Evolutionary conservation across 1,284 basidiomycete genomes (phyloP).

Genomic region (Lignosus rhinocerotis): DNA sequence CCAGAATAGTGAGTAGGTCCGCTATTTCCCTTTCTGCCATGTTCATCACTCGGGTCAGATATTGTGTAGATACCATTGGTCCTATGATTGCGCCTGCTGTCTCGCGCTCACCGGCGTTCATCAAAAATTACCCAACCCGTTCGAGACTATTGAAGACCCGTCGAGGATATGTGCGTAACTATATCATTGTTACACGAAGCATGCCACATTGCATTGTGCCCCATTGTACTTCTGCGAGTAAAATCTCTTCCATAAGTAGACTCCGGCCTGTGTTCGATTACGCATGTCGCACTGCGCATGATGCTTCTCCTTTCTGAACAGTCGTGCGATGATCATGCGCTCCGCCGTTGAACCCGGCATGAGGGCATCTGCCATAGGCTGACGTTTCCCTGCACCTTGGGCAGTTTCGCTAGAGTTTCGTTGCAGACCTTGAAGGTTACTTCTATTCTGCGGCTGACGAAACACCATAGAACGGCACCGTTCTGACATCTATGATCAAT

Average conservation of each 20-base stretch:
- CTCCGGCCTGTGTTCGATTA: background rate
- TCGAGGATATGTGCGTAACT: too few relatives aligned
- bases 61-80: background rate
- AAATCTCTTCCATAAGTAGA: background rate
- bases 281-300: background rate
- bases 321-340: background rate
- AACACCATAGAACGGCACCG: background rate
- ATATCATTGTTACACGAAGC: too few relatives aligned
- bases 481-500: too few relatives aligned
- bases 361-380: background rate
- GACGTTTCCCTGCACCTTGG: background rate
- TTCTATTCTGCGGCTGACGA: background rate
- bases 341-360: background rate
- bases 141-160: too few relatives aligned
- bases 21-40: background rate
- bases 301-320: background rate
- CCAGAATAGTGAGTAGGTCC: background rate
- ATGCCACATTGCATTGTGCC: background rate
- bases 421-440: background rate
- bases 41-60: background rate
- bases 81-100: background rate
- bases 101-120: background rate
- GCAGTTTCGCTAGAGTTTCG: background rate
- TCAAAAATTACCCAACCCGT: background rate
- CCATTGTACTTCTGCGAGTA: background rate